Evolutionary conservation across 176 grass and related monocot genomes (phyloP), one percentile per base, ranked within the genome.

Genomic region (Phragmites australis): DNA sequence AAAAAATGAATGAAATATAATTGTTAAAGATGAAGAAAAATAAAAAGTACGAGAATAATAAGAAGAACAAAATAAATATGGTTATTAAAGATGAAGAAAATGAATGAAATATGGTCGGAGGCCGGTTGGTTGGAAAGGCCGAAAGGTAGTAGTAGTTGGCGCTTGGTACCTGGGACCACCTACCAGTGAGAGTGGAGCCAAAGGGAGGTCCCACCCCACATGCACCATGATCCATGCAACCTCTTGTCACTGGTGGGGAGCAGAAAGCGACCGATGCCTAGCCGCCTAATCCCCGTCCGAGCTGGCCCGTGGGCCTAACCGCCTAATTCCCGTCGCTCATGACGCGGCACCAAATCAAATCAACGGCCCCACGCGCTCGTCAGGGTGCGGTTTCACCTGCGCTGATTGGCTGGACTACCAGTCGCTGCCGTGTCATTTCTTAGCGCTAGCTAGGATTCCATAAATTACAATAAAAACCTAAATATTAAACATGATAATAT

Each of bases 261-360:
- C 34, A 74, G 61, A 87, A 47, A 53, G 47, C 21, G 76, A 53
- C n/a, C 6, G 42, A 44, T 45, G 53, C 45, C n/a, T n/a, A n/a
- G 49, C 51, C 73, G 39, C 27, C 4, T 27, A 56, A 14, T n/a
- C 45, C 31, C 18, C 67, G 68, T 26, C 68, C 9, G 48, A 48
- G 68, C 48, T 53, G 58, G 40, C 76, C 60, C 60, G 63, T 50
- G 78, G 72, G 78, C 71, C 78, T 66, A 67, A 53, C 14, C 76
- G 22, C 45, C 31, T 4, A 57, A 63, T 56, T 15, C 21, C 72
- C 42, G 0, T 39, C 65, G 19, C 9, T 14, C 50, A 13, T 29
- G 61, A 65, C 70, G 56, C 70, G 32, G 73, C 52, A 54, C 52
- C 31, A 32, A 68, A 69, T 52, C 78, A 74, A 81, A 87, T 76